Evolutionary conservation across 345 rosid genomes (phyloP), one percentile per base, ranked within the genome.

Genomic region (Citrus hindsii): DNA sequence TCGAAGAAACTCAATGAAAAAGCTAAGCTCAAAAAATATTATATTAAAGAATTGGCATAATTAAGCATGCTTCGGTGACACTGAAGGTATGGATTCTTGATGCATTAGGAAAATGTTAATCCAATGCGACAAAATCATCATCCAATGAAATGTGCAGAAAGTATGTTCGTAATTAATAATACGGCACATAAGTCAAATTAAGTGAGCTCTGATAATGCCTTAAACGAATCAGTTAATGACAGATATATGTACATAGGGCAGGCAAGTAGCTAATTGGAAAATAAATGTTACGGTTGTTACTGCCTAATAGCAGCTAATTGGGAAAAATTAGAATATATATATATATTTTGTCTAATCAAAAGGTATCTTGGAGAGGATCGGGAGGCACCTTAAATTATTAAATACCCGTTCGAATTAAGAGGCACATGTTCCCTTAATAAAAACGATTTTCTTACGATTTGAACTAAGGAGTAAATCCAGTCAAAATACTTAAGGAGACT

Each of bases 361-460:
- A n/a, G n/a, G n/a, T n/a, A n/a, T n/a, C n/a, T n/a, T n/a, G n/a
- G n/a, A n/a, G n/a, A n/a, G n/a, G n/a, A n/a, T n/a, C n/a, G n/a
- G n/a, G n/a, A n/a, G n/a, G n/a, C n/a, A n/a, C n/a, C n/a, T n/a
- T n/a, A n/a, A n/a, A n/a, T n/a, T n/a, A n/a, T n/a, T n/a, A n/a
- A n/a, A n/a, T n/a, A n/a, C n/a, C n/a, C n/a, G n/a, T n/a, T 32
- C 0, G 33, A 32, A 32, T 0, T 0, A 0, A 32, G 4, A 32
- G 33, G 0, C 4, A 30, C 32, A 3, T n/a, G n/a, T 3, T 0
- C 0, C 0, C n/a, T n/a, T n/a, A 30, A 30, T 30, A 30, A 30
- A 30, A 0, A 2, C 2, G 4, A 30, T 0, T 30, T 30, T 0
- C 0, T 0, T 30, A 0, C 0, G 0, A 30, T 0, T 30, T 4